Conservation (phyloP, 495 filamentous ascomycete genomes). For the Talaromyces liani region DNA sequence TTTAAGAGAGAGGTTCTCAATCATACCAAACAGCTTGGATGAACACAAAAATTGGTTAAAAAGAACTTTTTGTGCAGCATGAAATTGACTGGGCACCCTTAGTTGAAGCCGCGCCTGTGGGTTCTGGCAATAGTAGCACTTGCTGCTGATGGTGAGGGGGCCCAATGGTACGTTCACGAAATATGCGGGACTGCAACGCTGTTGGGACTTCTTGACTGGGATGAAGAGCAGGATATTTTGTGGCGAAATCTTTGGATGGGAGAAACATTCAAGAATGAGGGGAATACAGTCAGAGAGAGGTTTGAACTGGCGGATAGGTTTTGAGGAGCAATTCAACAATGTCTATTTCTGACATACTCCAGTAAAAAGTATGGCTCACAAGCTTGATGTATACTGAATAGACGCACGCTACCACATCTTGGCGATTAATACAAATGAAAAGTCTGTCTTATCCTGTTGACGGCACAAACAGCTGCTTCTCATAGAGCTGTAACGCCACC, state of each 20-base stretch:
- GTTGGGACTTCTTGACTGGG: neutral
- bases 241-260: neutral
- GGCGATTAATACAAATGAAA: no score
- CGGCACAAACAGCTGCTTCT: neutral
- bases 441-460: no score
- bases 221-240: neutral
- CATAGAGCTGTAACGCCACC: constrained; percentile 6
- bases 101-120: neutral
- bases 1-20: neutral
- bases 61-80: neutral
- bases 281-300: neutral
- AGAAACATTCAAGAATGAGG: neutral
- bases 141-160: neutral
- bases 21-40: neutral
- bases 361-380: no score
- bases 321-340: neutral
- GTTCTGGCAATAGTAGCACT: neutral
- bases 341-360: no score
- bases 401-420: neutral
- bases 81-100: neutral
- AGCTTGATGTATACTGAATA: neutral
- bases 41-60: neutral
- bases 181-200: neutral
- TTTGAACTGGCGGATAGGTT: neutral
- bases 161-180: neutral